Base-by-base conservation (phyloP, 371 early-diverging fungal species). In the Entomophthora muscae region DNA sequence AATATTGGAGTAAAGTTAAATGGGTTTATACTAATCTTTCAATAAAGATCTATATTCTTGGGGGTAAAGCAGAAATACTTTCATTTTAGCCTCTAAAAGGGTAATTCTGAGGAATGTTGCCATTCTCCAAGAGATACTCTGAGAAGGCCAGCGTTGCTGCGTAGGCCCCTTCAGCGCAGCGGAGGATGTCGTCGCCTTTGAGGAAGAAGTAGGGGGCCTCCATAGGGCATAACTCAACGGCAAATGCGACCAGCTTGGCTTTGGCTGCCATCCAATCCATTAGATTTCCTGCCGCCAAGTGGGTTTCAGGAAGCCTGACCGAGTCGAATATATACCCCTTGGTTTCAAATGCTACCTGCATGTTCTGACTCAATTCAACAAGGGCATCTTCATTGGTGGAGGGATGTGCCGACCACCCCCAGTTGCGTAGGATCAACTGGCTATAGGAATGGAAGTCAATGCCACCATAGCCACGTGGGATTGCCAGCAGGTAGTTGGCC, bases 391-490 rank as follows among this genome's bases (percentile, higher is more conserved):
- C 42, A 21, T 59, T 59, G 23, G 28, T n/a, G 22, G 31, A 24
- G 3, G 27, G 17, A 21, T 32, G 3, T 23, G 7, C 23, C 23
- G 21, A 3, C 17, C 21, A 59, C n/a, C 60, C 60, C 60, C 60
- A 59, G 24, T 31, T 31, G 2, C 60, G 13, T 29, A 59, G 23
- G n/a, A 59, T 32, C 21, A 32, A 7, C 24, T 59, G 60, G 42
- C 60, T 51, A 82, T 75, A 31, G n/a, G n/a, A n/a, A n/a, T n/a
- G n/a, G n/a, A n/a, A n/a, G n/a, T n/a, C n/a, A n/a, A n/a, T n/a
- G n/a, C 74, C 80, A 1, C 75, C 83, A 26, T 79, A 69, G 33
- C 76, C 69, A 24, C 72, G 69, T 42, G 72, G 73, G 63, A 75
- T 71, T 31, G 67, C 63, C 22, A 67, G 57, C 65, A 77, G 78